These are phyloP conservation scores for Solanum hybrid DNA, from an alignment of 305 asterid species.

Conservation along the genomic window DNA sequence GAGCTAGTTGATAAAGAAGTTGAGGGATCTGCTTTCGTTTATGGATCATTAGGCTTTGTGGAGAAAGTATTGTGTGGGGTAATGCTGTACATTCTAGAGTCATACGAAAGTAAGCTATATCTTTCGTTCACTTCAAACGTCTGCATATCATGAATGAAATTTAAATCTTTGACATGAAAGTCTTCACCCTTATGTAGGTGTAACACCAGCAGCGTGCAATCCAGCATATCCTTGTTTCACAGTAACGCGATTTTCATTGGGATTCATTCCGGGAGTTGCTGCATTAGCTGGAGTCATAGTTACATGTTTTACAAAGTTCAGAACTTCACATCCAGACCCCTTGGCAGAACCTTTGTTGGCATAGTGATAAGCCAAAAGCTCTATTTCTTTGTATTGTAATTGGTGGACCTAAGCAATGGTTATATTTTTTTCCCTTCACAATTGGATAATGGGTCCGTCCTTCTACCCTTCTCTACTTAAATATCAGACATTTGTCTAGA, in stretches of 20 bases:
- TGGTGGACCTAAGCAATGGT: not conserved
- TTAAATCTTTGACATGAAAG: not conserved
- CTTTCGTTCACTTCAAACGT: not conserved
- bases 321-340: not conserved
- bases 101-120: not conserved
- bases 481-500: too few species aligned
- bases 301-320: not conserved
- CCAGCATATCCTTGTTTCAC: constrained; percentile 6
- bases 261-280: constrained; percentile 9
- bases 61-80: constrained; percentile 9
- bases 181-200: not conserved
- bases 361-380: not conserved
- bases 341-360: constrained; percentile 1
- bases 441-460: too few species aligned
- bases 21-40: constrained; percentile 2
- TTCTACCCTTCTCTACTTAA: too few species aligned
- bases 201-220: not conserved
- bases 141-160: not conserved
- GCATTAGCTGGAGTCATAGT: not conserved
- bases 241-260: constrained; percentile 5
- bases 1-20: constrained; percentile 7
- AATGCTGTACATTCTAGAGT: constrained; percentile 1
- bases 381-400: not conserved
- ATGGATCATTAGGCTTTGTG: constrained; percentile 4
- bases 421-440: too few species aligned